Evolutionary conservation across 129 eudicot species (phyloP), one percentile per base, ranked within the genome.

Genomic region (Lactuca saligna): DNA sequence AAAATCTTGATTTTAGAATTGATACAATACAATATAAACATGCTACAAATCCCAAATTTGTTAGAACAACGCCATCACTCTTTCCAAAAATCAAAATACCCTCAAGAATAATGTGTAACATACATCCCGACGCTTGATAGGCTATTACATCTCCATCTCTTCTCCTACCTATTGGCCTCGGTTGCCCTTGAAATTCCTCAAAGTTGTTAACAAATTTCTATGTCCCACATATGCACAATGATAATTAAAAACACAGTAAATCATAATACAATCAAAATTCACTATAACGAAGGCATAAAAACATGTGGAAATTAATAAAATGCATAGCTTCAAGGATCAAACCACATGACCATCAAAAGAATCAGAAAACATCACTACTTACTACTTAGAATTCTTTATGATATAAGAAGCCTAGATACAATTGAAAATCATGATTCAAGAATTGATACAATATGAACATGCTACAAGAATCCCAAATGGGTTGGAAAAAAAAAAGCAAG

Each of bases 221-320:
- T 88, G 92, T 46, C 92, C 89, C 17, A 86, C 88, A 35, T 88
- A 88, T 14, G 96, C 92, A 0, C 89, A 79, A 77, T 85, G 89
- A 13, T 92, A 92, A 89, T 88, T 59, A 6, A 62, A 53, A 57
- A 66, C 41, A 17, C 4, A 2, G 42, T 48, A 3, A 4, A 37
- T 78, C 37, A 13, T 33, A 7, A 32, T 31, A 66, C 0, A 25
- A 25, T 25, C 29, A 25, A 25, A 25, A 25, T 25, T 25, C 29
- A 25, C 29, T 20, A 20, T 20, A 20, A 20, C 20, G 20, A 20
- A 20, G 20, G 20, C 20, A 20, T 20, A 34, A 20, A 67, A 75
- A 66, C 62, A 15, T 61, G 41, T 11, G 3, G 32, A 49, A 49
- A 63, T 48, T 9, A 48, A 39, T 55, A 57, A 17, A 44, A 38